A percentile compares a stretch with the other conserved stretches of the same genome.
Conservation (phyloP, 805 yeast genomes). For the Candida ulmi region DNA sequence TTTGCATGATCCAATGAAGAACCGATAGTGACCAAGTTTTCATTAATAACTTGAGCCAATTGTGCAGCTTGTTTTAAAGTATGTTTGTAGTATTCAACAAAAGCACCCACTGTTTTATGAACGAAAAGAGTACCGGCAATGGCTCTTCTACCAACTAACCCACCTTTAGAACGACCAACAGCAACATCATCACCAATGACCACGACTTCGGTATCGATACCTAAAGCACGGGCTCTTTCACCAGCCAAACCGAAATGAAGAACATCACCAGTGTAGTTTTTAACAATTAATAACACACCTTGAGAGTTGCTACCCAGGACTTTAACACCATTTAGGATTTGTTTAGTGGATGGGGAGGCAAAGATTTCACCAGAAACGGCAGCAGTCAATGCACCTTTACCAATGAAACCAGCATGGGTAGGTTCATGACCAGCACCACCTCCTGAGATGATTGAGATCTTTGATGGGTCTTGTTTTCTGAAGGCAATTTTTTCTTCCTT, state of each 20-base stretch:
- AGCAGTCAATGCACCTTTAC: constrained; percentile 73
- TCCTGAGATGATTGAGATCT: constrained; percentile 76
- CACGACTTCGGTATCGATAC: constrained; percentile 64
- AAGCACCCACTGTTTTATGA: constrained; percentile 82
- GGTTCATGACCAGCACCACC: constrained; percentile 98
- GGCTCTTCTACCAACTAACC: constrained; percentile 91
- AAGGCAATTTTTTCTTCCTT: constrained; percentile 33
- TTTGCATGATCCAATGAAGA: constrained; percentile 86
- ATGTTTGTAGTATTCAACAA: constrained; percentile 39
- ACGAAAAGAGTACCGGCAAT: constrained; percentile 86
- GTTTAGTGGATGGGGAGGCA: constrained; percentile 93
- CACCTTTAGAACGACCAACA: constrained; percentile 85
- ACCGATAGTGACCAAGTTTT: constrained; percentile 76
- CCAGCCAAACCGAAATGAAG: constrained; percentile 89
- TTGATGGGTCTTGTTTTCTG: constrained; percentile 31
- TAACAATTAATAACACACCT: constrained; percentile 77
- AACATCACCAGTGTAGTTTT: constrained; percentile 93
- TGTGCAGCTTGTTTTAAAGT: constrained; percentile 47
- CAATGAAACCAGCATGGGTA: constrained; percentile 86
- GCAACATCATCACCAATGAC: constrained; percentile 91
- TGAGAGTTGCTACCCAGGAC: constrained; percentile 36
- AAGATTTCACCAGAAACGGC: constrained; percentile 91
- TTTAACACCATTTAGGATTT: constrained; percentile 62
- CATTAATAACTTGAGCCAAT: constrained; percentile 57
- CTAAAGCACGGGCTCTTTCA: constrained; percentile 79